Base-by-base conservation (phyloP, 331 rosid genomes). In the Cydonia oblonga region DNA sequence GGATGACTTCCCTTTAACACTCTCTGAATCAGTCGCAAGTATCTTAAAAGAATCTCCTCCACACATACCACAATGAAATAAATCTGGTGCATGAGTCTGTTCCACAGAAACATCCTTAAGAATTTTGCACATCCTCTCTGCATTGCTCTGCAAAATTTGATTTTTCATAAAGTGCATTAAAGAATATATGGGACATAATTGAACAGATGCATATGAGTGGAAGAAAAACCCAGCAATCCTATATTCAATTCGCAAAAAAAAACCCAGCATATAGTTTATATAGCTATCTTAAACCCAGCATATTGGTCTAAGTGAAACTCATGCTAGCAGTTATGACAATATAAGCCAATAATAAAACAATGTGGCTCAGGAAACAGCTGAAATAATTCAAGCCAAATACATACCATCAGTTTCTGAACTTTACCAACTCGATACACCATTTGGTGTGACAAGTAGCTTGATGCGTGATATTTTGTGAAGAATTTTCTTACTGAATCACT, bases 381-480 rank as follows among this genome's bases (percentile, higher is more conserved):
- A 30, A 70, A 53, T 69, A 26, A 46, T 23, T 40, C 46, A 67
- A 68, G 68, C 49, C 66, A 63, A 54, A 67, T 60, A 66, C 84
- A 42, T 35, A 91, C 99, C 96, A 88, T 81, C 77, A 91, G 64
- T 83, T 83, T 88, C 77, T 90, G 88, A 69, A 88, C 76, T 56
- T 87, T 72, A 64, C 99, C 92, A 61, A 86, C 77, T 77, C 86
- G 87, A 20, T 72, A 86, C 77, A 95, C 96, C 85, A 95, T 89
- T 86, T 91, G 96, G 86, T 95, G 99, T 40, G 92, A 91, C 84
- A 95, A 87, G 84, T 95, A 95, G 73, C 86, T 78, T 75, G 96
- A 72, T 65, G 74, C 85, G 73, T 91, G 88, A 73, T 90, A 91
- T 35, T 76, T 85, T 66, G 83, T 75, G 80, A 95, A 95, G 87